Evolutionary conservation across 208 protist species (phyloP), one percentile per base, ranked within the genome.

Genomic region (Leptomonas pyrrhocoris): DNA sequence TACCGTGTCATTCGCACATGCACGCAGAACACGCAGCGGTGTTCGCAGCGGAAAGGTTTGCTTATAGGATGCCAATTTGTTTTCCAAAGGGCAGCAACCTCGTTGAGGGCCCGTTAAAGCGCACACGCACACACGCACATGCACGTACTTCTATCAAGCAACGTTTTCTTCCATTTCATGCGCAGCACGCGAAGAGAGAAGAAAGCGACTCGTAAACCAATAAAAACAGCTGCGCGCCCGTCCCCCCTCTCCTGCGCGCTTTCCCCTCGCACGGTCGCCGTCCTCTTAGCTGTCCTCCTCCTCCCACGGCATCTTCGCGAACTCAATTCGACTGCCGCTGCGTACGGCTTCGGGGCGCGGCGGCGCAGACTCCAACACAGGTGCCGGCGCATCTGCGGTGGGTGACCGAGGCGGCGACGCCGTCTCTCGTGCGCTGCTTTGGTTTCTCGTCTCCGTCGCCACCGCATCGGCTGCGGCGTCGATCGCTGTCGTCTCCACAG

Each of bases 221-320:
- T 15, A 67, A 2, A 40, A 31, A 57, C 38, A 7, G 43, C 43
- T 18, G 2, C 43, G 4, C 18, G 7, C 11, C 18, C 16, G 7
- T 48, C 11, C 16, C 16, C 3, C 43, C 43, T 19, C 3, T 48
- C 43, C 16, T 12, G 34, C 42, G 16, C 13, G 23, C 19, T 5
- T 38, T 18, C 12, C 5, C 46, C 38, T 2, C n/a, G n/a, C n/a
- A n/a, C n/a, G n/a, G n/a, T n/a, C n/a, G n/a, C n/a, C n/a, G n/a
- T n/a, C n/a, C n/a, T 12, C 34, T 9, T 74, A 74, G 7, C 84
- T 74, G 16, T 88, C 86, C 36, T 92, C 86, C 65, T 93, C 90
- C 40, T 93, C 90, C 87, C 87, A 95, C n/a, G 87, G 90, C 90
- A 95, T 95, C 43, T 83, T 79, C 11, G 81, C 79, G 64, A 95